Percentiles rank a stretch among this genome's conserved stretches.
Conservation (phyloP, 2,329 filamentous ascomycete species). For the Cladobotryum mycophilum region DNA sequence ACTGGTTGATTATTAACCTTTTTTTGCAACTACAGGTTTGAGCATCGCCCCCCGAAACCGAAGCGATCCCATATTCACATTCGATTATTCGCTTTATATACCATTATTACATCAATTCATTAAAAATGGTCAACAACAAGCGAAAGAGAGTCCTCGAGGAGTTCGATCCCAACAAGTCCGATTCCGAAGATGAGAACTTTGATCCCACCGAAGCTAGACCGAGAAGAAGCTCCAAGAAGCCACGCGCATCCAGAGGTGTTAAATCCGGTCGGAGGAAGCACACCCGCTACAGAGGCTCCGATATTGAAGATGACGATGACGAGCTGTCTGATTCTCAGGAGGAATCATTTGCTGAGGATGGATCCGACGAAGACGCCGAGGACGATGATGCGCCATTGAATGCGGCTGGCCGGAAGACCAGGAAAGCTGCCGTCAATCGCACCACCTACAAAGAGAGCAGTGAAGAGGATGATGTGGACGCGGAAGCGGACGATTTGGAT, state of each 20-base stretch:
- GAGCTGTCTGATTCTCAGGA: constrained; percentile 48
- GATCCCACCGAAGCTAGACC: constrained; percentile 45
- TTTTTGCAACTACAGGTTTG: not conserved
- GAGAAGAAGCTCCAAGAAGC: constrained; percentile 36
- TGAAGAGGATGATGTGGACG: constrained; percentile 21
- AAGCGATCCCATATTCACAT: not conserved
- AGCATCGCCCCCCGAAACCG: not conserved
- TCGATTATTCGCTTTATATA: not conserved
- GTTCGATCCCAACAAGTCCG: constrained; percentile 62
- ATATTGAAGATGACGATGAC: constrained; percentile 57
- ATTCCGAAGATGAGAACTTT: constrained; percentile 61
- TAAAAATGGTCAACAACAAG: constrained; percentile 39
- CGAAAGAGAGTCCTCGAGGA: constrained; percentile 52
- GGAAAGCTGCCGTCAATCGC: constrained; percentile 40
- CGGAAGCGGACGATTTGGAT: constrained; percentile 19
- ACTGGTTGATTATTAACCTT: not conserved
- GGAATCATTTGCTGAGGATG: constrained; percentile 41
- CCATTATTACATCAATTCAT: not conserved
- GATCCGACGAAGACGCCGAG: constrained; percentile 35
- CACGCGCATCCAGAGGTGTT: constrained; percentile 32
- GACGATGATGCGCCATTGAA: constrained; percentile 38
- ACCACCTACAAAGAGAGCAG: constrained; percentile 36
- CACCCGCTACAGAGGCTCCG: constrained; percentile 50
- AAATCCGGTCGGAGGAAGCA: constrained; percentile 30
- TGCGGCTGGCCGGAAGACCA: constrained; percentile 42